These are phyloP conservation scores for Vitellaria paradoxa DNA, from an alignment of 179 eudicot genomes.

Conservation along the genomic window DNA sequence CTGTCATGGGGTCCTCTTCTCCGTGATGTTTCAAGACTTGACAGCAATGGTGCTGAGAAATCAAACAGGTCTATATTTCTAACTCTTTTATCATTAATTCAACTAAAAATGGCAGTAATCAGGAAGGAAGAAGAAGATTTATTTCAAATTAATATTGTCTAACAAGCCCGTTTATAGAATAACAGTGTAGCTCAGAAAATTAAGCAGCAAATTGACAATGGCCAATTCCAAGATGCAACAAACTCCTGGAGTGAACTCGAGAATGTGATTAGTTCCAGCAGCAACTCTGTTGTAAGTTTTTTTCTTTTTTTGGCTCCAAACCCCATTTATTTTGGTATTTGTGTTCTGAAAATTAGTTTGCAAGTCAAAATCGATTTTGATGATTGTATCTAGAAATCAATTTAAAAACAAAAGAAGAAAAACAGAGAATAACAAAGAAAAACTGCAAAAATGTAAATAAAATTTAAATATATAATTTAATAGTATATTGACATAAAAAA, in stretches of 20 bases:
- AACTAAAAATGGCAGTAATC: no score
- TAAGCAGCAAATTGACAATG: conserved; percentile 47
- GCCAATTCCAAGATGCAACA: conserved; percentile 61
- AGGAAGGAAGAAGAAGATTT: no score
- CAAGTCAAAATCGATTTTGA: no score
- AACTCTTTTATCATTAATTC: background rate
- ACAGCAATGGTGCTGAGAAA: conserved; percentile 41
- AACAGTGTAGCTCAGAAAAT: conserved; percentile 58
- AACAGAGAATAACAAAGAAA: no score
- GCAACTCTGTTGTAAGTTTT: conserved; percentile 52
- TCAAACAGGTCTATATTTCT: conserved; percentile 51
- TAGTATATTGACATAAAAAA: no score
- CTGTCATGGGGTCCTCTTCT: conserved; percentile 89
- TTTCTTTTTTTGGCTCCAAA: no score
- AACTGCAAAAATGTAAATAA: no score
- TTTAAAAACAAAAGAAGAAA: no score
- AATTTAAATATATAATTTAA: no score
- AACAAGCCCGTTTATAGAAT: conserved; percentile 11
- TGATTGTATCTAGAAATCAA: no score
- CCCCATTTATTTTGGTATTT: no score
- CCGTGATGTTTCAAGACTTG: conserved; percentile 74
- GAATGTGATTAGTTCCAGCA: conserved; percentile 25
- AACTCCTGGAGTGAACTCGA: conserved; percentile 60
- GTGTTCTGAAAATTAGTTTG: no score
- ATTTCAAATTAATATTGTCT: background rate